Conservation (phyloP, 2,329 filamentous ascomycete species). For the Cadophora sp. region DNA sequence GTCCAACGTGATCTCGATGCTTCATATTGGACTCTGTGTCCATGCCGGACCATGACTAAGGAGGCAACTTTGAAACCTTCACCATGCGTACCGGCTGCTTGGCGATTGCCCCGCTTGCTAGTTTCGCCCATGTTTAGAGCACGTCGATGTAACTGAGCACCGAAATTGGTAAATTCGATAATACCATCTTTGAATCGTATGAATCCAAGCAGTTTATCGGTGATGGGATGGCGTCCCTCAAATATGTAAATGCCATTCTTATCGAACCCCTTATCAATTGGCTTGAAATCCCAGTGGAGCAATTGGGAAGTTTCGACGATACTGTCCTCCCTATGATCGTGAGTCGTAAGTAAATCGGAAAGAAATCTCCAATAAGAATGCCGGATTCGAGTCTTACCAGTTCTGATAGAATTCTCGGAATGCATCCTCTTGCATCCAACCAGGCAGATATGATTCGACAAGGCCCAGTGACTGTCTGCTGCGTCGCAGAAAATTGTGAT, state of each 20-base stretch:
- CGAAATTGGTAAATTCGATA: constrained; percentile 40
- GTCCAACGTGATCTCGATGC: constrained; percentile 36
- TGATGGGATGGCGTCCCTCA: no score
- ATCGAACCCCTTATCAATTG: no score
- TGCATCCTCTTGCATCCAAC: constrained; percentile 21
- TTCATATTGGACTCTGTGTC: constrained; percentile 34
- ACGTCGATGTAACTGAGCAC: constrained; percentile 29
- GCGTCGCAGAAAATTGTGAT: no score
- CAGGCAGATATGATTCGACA: constrained; percentile 29
- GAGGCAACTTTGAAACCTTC: constrained; percentile 44
- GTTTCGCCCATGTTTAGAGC: constrained; percentile 28
- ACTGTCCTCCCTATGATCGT: no score
- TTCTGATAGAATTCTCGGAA: constrained; percentile 37
- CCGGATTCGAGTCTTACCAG: constrained; percentile 18
- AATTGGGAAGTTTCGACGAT: no score
- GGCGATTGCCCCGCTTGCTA: constrained; percentile 32
- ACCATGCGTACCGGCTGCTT: constrained; percentile 39
- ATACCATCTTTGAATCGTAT: constrained; percentile 37
- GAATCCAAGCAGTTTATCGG: no score
- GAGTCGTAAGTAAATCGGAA: no score
- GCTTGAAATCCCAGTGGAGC: no score
- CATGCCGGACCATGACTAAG: constrained; percentile 38
- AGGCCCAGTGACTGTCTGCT: no score
- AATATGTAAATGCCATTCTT: no score
- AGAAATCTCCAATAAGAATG: background rate